Conservation (phyloP, 768 basidiomycete genomes). For the Cystofilobasidium macerans region DNA sequence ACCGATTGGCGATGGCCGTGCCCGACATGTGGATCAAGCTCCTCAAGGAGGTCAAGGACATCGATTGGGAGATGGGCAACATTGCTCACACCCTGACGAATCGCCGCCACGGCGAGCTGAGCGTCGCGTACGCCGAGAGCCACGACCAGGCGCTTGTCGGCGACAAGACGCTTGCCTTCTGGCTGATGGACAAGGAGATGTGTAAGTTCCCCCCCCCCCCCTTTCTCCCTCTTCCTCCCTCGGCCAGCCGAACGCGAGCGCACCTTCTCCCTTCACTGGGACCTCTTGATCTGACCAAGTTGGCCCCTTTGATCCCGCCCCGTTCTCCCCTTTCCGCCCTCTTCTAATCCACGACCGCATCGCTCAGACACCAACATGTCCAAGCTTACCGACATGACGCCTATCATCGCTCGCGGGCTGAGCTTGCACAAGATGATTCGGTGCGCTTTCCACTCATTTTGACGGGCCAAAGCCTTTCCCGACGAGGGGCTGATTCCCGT, state of each 20-base stretch:
- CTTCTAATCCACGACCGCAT: no score
- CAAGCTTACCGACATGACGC: constrained; percentile 67
- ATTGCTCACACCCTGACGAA: constrained; percentile 86
- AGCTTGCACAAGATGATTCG: constrained; percentile 96
- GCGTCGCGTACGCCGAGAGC: constrained; percentile 85
- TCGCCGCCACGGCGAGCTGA: constrained; percentile 77
- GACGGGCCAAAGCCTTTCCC: no score
- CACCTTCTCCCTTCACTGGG: no score
- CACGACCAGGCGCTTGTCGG: constrained; percentile 98
- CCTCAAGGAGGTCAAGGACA: constrained; percentile 77
- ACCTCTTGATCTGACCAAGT: neutral
- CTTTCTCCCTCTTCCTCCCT: neutral
- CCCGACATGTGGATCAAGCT: constrained; percentile 99
- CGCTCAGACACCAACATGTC: constrained; percentile 98
- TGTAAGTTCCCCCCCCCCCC: constrained; percentile 58
- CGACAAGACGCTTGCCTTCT: constrained; percentile 97
- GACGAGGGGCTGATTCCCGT: no score
- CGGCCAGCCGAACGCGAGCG: neutral
- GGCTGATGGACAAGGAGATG: constrained; percentile 99
- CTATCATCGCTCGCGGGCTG: constrained; percentile 74
- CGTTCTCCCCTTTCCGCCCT: no score
- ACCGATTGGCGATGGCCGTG: constrained; percentile 93
- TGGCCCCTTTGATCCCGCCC: no score
- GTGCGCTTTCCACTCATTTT: constrained; percentile 43
- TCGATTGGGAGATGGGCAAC: constrained; percentile 74